Conservation (phyloP, 495 filamentous ascomycete species). For the Barbatosphaeria neglecta region DNA sequence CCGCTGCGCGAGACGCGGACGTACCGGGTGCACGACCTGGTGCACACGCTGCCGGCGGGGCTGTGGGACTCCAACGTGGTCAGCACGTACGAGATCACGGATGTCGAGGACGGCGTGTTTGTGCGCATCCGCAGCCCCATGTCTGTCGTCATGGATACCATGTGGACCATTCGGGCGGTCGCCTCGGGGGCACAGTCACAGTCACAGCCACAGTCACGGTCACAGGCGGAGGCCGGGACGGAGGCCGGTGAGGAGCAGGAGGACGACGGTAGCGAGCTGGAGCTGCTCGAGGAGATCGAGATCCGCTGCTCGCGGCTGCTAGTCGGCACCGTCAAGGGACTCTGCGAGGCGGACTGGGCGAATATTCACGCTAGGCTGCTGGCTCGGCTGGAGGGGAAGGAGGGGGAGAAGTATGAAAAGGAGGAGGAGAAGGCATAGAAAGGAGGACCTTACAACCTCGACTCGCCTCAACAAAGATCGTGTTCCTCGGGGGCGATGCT, state of each 20-base stretch:
- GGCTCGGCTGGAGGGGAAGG: constrained; percentile 15
- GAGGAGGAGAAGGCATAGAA: too few species aligned
- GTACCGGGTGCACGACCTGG: constrained; percentile 22
- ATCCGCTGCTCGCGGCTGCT: constrained; percentile 30
- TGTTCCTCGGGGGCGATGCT: too few species aligned
- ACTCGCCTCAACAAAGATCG: too few species aligned
- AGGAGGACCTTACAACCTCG: too few species aligned
- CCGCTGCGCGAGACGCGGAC: constrained; percentile 2
- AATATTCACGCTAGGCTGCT: constrained; percentile 31
- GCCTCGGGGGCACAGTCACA: too few species aligned
- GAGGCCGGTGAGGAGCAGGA: constrained; percentile 1
- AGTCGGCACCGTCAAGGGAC: constrained; percentile 26
- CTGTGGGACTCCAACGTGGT: constrained; percentile 37
- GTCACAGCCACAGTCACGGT: not conserved
- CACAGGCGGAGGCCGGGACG: not conserved
- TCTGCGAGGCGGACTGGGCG: constrained; percentile 29
- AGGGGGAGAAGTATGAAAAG: not conserved
- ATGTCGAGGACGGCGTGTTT: constrained; percentile 26
- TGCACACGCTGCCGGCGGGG: constrained; percentile 26
- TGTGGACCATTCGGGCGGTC: constrained; percentile 20
- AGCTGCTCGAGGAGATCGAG: constrained; percentile 27
- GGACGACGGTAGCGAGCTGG: constrained; percentile 8
- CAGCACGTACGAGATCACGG: constrained; percentile 32
- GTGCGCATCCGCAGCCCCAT: constrained; percentile 33
- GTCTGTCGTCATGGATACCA: constrained; percentile 33